Conservation (phyloP, 371 early-diverging fungal species). For the Mortierella sp. region DNA sequence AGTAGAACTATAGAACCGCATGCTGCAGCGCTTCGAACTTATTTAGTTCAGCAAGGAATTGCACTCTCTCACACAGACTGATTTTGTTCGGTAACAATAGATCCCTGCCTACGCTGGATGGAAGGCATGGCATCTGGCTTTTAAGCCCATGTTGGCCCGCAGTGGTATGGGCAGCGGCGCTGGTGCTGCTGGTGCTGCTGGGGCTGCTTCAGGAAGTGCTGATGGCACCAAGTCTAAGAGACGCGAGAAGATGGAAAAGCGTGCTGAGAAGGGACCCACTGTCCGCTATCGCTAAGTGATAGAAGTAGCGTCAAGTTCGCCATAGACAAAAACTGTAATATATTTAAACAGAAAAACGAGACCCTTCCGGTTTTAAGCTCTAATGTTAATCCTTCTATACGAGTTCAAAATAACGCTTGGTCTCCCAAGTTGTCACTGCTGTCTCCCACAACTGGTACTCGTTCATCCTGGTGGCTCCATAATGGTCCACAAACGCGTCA, state of each 20-base stretch:
- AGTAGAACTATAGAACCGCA: no score
- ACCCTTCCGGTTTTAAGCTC: no score
- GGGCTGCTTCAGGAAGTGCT: conserved; percentile 33
- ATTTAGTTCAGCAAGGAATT: no score
- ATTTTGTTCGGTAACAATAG: conserved; percentile 27
- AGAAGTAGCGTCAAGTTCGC: neutral
- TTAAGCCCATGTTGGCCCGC: conserved; percentile 61
- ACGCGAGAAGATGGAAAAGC: conserved; percentile 70
- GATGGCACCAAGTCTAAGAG: conserved; percentile 65
- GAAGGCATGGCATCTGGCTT: conserved; percentile 65
- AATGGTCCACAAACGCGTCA: conserved; percentile 84
- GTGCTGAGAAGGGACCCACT: conserved; percentile 60
- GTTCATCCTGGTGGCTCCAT: conserved; percentile 74
- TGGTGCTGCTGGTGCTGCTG: conserved; percentile 19
- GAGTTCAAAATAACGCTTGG: conserved; percentile 78
- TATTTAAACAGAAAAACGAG: neutral
- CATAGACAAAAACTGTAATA: neutral
- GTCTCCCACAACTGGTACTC: conserved; percentile 82
- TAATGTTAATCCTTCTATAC: no score
- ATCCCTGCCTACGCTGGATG: conserved; percentile 76
- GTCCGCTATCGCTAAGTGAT: conserved; percentile 22
- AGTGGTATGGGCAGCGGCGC: conserved; percentile 24
- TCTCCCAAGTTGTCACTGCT: conserved; percentile 84
- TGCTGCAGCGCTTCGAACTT: no score
- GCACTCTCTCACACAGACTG: no score